phyloP scores from a whole-genome alignment of 805 yeast genomes.

The Lachancea sp. region DNA sequence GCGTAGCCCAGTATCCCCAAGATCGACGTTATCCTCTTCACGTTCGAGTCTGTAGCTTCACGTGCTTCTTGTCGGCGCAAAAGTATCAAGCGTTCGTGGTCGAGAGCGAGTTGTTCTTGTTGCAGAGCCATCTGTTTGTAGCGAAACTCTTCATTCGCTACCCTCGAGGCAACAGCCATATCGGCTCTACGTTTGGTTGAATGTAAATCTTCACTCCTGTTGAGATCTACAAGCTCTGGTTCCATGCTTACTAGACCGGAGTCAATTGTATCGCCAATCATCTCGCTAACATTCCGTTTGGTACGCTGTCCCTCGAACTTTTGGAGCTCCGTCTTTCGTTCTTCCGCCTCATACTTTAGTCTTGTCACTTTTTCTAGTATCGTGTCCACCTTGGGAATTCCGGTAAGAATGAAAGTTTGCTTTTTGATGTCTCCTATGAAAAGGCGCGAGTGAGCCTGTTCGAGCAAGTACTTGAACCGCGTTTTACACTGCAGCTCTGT shows the following conservation, averaged over 20 bases:
- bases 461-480: slow-evolving; percentile 4
- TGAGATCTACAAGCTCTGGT: slow-evolving; percentile 1
- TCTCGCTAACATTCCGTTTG: slow-evolving; percentile 3
- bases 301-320: slow-evolving; percentile 3
- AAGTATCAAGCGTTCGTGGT: slow-evolving; percentile 1
- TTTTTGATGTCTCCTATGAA: slow-evolving; percentile 2
- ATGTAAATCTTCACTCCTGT: background rate
- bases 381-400: background rate
- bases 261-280: slow-evolving; percentile 2
- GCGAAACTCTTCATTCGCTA: background rate
- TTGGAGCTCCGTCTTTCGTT: slow-evolving; percentile 1
- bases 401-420: slow-evolving; percentile 1
- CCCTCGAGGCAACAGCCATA: background rate
- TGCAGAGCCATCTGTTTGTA: slow-evolving; percentile 2
- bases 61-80: background rate
- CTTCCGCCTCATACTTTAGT: slow-evolving; percentile 4
- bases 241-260: background rate
- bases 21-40: slow-evolving; percentile 1
- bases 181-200: slow-evolving; percentile 1
- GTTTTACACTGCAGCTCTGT: slow-evolving; percentile 5
- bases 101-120: slow-evolving; percentile 1
- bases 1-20: slow-evolving; percentile 3
- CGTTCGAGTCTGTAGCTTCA: slow-evolving; percentile 3
- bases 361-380: slow-evolving; percentile 3
- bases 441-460: slow-evolving; percentile 2